phyloP scores from a whole-genome alignment of 495 filamentous ascomycete species.

The Tuber brumale region DNA sequence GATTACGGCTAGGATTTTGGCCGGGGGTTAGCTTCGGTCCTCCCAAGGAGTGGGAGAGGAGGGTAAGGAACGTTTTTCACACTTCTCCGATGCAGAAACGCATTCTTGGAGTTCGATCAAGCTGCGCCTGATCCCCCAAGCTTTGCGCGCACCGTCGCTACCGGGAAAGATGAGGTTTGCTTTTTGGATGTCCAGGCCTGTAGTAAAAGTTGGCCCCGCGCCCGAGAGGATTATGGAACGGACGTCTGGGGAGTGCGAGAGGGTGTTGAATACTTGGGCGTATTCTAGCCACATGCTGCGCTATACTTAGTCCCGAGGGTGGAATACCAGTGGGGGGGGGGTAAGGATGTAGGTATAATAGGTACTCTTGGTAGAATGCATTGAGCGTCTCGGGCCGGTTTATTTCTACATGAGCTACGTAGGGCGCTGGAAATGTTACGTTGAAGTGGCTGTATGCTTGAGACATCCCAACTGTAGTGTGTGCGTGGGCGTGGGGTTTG shows the following conservation, averaged over 20 bases:
- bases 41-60: neutral
- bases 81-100: constrained; percentile 68
- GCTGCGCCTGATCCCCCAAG: constrained; percentile 57
- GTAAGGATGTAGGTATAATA: constrained; percentile 9
- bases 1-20: constrained; percentile 58
- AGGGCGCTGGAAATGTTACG: constrained; percentile 60
- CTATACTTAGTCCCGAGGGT: neutral
- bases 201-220: constrained; percentile 78
- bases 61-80: constrained; percentile 68
- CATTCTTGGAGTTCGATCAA: constrained; percentile 72
- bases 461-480: neutral
- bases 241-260: constrained; percentile 65
- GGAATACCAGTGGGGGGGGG: neutral
- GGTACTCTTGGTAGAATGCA: constrained; percentile 69
- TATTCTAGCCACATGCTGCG: constrained; percentile 83
- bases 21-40: constrained; percentile 15
- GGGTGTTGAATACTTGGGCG: constrained; percentile 59
- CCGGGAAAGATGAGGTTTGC: constrained; percentile 41
- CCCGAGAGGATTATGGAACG: constrained; percentile 77
- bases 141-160: constrained; percentile 61
- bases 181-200: constrained; percentile 69
- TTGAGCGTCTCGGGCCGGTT: constrained; percentile 87
- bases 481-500: neutral
- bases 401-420: constrained; percentile 88
- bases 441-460: constrained; percentile 63